Conservation (phyloP, 345 rosid species). For the Murraya paniculata region DNA sequence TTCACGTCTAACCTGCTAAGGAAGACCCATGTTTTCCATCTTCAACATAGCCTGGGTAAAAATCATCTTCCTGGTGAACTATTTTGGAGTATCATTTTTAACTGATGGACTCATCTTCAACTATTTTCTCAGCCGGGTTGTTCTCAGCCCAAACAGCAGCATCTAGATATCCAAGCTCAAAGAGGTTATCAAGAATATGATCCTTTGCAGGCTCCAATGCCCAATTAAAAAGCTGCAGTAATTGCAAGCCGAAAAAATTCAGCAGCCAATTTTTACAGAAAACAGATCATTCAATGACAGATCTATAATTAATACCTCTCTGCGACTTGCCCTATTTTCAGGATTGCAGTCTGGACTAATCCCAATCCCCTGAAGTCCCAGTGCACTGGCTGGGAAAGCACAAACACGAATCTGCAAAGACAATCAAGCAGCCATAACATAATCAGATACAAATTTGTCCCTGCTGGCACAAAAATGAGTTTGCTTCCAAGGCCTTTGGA, state of each 20-base stretch:
- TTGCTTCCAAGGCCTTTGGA: neutral
- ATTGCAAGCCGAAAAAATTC: constrained; percentile 4
- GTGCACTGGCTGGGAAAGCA: constrained; percentile 66
- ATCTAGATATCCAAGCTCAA: constrained; percentile 75
- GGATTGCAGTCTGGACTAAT: constrained; percentile 95
- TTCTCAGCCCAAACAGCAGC: constrained; percentile 76
- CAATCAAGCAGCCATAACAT: neutral
- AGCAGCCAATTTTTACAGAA: neutral
- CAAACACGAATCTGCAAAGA: constrained; percentile 69
- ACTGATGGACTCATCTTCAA: constrained; percentile 30
- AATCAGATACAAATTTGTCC: neutral
- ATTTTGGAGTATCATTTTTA: constrained; percentile 21
- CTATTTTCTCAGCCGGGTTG: constrained; percentile 58
- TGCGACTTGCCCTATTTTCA: constrained; percentile 53
- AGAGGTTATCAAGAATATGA: constrained; percentile 61
- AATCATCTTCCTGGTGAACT: neutral
- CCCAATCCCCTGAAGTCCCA: constrained; percentile 73
- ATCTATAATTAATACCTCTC: constrained; percentile 53
- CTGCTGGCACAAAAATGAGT: neutral
- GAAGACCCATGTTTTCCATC: neutral
- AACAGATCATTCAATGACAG: neutral
- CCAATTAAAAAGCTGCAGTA: constrained; percentile 77
- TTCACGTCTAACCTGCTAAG: constrained; percentile 8
- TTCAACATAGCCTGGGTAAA: neutral
- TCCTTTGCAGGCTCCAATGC: constrained; percentile 92